Conservation (phyloP, 2,329 filamentous ascomycete genomes). For the Cryphonectria carpinicola region DNA sequence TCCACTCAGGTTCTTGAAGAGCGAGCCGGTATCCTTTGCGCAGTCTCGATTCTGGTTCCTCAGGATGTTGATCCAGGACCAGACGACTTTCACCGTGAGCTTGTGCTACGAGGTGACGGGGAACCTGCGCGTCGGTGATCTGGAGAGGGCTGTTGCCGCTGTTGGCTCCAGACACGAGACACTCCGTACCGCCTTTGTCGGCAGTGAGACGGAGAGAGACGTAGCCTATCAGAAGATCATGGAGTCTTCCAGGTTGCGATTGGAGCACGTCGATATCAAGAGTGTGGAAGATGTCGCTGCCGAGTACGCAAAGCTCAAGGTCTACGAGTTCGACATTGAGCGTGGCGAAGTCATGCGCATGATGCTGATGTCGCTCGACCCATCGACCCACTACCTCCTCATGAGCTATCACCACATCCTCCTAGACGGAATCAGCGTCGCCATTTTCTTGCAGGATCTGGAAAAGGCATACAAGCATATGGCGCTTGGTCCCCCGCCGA, state of each 20-base stretch:
- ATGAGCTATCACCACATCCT: slow-evolving; percentile 33
- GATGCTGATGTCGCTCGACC: slow-evolving; percentile 39
- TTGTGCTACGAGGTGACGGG: slow-evolving; percentile 38
- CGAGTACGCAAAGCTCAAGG: slow-evolving; percentile 37
- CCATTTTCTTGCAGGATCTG: background rate
- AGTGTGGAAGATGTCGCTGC: slow-evolving; percentile 44
- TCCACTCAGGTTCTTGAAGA: background rate
- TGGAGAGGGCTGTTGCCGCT: slow-evolving; percentile 40
- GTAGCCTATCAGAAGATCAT: slow-evolving; percentile 18
- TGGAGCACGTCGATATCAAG: slow-evolving; percentile 37
- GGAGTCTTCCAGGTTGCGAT: slow-evolving; percentile 6
- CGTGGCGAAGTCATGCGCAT: background rate
- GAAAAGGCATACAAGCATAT: background rate
- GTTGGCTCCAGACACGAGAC: slow-evolving; percentile 40
- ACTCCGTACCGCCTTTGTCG: slow-evolving; percentile 40
- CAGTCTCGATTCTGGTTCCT: slow-evolving; percentile 48
- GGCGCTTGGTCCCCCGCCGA: background rate
- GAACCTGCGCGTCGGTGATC: slow-evolving; percentile 34
- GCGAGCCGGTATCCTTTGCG: slow-evolving; percentile 40
- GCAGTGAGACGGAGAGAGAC: slow-evolving; percentile 28
- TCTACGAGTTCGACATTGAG: background rate
- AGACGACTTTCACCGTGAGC: slow-evolving; percentile 45
- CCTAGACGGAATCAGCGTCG: slow-evolving; percentile 7
- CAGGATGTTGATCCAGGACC: slow-evolving; percentile 39
- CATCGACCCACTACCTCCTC: slow-evolving; percentile 39